Conservation (phyloP, 768 basidiomycete species). For the Gloeostereum incarnatum region DNA sequence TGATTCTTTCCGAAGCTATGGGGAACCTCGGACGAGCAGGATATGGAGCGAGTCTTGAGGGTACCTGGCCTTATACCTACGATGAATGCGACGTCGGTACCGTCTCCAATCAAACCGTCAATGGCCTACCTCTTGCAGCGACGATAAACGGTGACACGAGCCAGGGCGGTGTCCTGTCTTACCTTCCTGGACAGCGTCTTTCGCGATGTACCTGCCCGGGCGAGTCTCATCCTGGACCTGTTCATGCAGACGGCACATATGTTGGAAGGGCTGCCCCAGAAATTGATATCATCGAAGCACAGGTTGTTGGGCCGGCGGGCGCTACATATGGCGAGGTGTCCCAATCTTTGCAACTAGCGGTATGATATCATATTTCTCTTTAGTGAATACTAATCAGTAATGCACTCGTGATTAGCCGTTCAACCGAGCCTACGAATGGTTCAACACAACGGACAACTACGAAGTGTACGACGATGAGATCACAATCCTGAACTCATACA, state of each 20-base stretch:
- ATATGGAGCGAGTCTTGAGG: slow-evolving; percentile 58
- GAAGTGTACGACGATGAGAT: slow-evolving; percentile 44
- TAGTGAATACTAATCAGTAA: slow-evolving; percentile 17
- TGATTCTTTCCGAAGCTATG: slow-evolving; percentile 15
- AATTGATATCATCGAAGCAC: slow-evolving; percentile 86
- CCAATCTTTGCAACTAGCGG: slow-evolving; percentile 80
- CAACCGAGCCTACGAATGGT: slow-evolving; percentile 61
- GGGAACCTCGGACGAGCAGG: slow-evolving; percentile 56
- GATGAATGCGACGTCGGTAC: slow-evolving; percentile 77
- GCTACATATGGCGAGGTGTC: slow-evolving; percentile 52
- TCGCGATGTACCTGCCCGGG: slow-evolving; percentile 78
- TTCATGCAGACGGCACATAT: slow-evolving; percentile 60
- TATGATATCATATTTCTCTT: slow-evolving; percentile 22
- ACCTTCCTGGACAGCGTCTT: slow-evolving; percentile 71
- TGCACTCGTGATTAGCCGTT: slow-evolving; percentile 54
- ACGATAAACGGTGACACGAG: slow-evolving; percentile 47
- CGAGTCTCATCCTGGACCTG: slow-evolving; percentile 76
- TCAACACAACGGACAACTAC: slow-evolving; percentile 48
- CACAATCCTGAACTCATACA: slow-evolving; percentile 51
- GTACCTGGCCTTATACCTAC: slow-evolving; percentile 61
- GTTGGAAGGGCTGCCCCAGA: slow-evolving; percentile 82
- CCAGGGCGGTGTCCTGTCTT: slow-evolving; percentile 44
- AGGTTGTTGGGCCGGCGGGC: slow-evolving; percentile 28
- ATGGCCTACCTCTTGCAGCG: slow-evolving; percentile 57
- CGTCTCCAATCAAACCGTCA: slow-evolving; percentile 60